Evolutionary conservation across 805 yeast species (phyloP), one percentile per base, ranked within the genome.

Genomic region (Metschnikowia koreensis): DNA sequence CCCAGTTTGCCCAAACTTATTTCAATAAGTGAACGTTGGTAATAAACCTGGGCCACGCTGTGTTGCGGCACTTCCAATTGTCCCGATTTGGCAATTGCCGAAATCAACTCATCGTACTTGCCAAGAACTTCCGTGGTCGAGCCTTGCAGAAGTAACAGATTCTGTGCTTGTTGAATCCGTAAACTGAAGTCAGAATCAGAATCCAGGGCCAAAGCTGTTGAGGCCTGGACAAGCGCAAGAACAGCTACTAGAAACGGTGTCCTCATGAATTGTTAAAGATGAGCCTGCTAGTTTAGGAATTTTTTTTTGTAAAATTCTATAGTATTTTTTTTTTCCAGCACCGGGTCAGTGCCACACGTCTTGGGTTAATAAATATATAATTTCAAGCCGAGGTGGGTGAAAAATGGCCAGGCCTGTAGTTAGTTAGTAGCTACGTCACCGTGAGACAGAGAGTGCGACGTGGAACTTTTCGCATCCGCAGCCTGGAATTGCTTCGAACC

Each of bases 1-100:
- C 65, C 56, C 31, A 81, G 86, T 52, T 79, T 80, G 34, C 81
- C 81, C 55, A 83, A 61, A 12, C 83, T 76, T 48, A 83, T 66
- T 48, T 84, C 85, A 2, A 86, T 79, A 41, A 85, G 63, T 0
- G 89, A 91, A 50, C 79, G 76, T 61, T 82, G 84, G 62, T 80
- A 83, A 54, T 77, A 75, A 1, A 84, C 65, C 55, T 77, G 80
- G 0, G 82, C 61, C 16, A 48, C 38, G 11, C 48, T 41, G 11
- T 45, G 33, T 28, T 43, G 29, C 15, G 41, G 39, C 22, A 44
- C 22, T 6, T 11, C 41, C 33, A 16, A 16, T 22, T 22, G 22
- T 7, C 37, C 45, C n/a, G 51, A 36, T 26, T 12, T 27, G 15
- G 47, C 45, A n/a, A 59, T 39, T 9, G 53, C 60, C 38, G 38